Evolutionary conservation across 768 basidiomycete species (phyloP).

Genomic region (Pleurotus eryngii): DNA sequence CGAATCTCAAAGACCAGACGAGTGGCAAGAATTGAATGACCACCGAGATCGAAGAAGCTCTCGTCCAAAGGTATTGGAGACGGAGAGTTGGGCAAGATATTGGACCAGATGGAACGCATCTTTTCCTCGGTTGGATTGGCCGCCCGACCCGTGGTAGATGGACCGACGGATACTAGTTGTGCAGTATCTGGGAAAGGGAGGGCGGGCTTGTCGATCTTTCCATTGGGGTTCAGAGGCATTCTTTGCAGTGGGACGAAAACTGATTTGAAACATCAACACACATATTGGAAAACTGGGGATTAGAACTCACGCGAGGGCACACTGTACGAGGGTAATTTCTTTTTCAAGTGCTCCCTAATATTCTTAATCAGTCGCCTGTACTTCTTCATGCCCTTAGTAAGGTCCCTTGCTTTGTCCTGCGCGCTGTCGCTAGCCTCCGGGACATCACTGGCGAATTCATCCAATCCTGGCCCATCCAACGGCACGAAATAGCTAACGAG

Average conservation of each 20-base stretch:
- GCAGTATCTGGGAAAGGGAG: slow-evolving; percentile 98
- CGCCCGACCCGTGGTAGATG: slow-evolving; percentile 30
- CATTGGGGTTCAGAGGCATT: slow-evolving; percentile 98
- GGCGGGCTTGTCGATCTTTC: slow-evolving; percentile 98
- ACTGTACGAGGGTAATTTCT: slow-evolving; percentile 93
- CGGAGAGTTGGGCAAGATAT: slow-evolving; percentile 75
- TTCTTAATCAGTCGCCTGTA: slow-evolving; percentile 90
- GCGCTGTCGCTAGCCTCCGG: slow-evolving; percentile 47
- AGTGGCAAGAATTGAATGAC: slow-evolving; percentile 97
- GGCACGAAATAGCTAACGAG: slow-evolving; percentile 98
- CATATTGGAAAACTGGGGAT: slow-evolving; percentile 6
- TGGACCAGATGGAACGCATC: slow-evolving; percentile 82
- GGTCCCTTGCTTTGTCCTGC: slow-evolving; percentile 32
- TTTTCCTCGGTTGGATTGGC: slow-evolving; percentile 72
- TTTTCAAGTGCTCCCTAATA: slow-evolving; percentile 93
- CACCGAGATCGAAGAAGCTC: slow-evolving; percentile 97
- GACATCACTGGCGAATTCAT: slow-evolving; percentile 69
- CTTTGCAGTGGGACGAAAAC: slow-evolving; percentile 93
- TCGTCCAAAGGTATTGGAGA: slow-evolving; percentile 82
- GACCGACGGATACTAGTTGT: slow-evolving; percentile 43
- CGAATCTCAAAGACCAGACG: slow-evolving; percentile 96
- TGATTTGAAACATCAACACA: slow-evolving; percentile 23
- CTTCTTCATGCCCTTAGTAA: slow-evolving; percentile 74
- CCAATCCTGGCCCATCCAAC: slow-evolving; percentile 61
- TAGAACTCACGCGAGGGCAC: slow-evolving; percentile 75